Percentiles rank a stretch among this genome's conserved stretches.
Evolutionary conservation across 345 rosid species (phyloP).

Genomic region (Gossypioides kirkii): DNA sequence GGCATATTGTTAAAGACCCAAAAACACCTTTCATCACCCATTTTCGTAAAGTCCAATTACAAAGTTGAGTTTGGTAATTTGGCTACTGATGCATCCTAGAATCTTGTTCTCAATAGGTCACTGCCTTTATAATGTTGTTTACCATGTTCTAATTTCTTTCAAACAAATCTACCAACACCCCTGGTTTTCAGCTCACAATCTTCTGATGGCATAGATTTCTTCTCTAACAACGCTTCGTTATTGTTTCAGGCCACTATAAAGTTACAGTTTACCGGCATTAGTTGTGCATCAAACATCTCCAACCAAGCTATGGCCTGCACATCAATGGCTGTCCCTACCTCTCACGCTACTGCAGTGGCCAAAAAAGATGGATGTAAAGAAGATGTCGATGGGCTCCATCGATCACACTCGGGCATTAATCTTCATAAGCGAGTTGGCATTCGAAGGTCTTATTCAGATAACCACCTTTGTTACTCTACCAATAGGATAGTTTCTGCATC

Average conservation of each 20-base stretch:
- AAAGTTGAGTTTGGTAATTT: background rate
- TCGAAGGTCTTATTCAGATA: constrained; percentile 58
- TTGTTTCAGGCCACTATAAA: background rate
- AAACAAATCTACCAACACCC: constrained; percentile 6
- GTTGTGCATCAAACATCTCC: background rate
- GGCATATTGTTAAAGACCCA: background rate
- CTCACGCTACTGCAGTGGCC: constrained; percentile 28
- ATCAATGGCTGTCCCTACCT: constrained; percentile 39
- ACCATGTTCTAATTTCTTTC: background rate
- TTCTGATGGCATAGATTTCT: constrained; percentile 10
- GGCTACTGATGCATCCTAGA: background rate
- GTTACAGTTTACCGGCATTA: background rate
- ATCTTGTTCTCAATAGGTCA: background rate
- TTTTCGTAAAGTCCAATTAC: background rate
- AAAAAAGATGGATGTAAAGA: constrained; percentile 36
- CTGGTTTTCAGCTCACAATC: constrained; percentile 3
- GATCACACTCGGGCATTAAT: constrained; percentile 52
- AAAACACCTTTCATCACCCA: background rate
- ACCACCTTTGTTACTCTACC: constrained; percentile 45
- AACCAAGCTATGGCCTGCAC: constrained; percentile 45
- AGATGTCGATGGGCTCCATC: constrained; percentile 46
- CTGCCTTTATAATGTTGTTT: background rate
- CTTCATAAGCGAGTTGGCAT: constrained; percentile 37
- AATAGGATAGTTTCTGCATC: constrained; percentile 42
- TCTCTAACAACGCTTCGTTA: background rate